A percentile compares a stretch with the other conserved stretches of the same genome.
These are phyloP conservation scores for Paxillus ammoniavirescens DNA, from an alignment of 768 basidiomycete genomes.

Conservation along the genomic window DNA sequence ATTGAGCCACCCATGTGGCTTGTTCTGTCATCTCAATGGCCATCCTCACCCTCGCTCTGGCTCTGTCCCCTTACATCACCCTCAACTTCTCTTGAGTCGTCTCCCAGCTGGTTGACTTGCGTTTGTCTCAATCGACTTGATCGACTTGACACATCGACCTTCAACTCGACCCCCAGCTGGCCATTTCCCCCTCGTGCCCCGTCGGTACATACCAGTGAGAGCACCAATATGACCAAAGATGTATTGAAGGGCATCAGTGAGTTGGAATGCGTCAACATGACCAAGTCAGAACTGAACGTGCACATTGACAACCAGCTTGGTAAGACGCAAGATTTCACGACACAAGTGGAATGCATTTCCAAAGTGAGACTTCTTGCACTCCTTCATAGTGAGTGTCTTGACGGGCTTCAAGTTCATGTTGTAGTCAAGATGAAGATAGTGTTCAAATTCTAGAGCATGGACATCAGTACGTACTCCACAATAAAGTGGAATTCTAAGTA, in stretches of 20 bases:
- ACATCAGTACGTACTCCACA: conserved; percentile 1
- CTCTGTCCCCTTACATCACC: no score
- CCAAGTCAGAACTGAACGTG: conserved; percentile 98
- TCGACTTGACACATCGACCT: no score
- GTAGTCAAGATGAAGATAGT: conserved; percentile 94
- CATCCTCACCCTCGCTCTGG: no score
- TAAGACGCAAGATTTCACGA: conserved; percentile 95
- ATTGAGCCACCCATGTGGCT: no score
- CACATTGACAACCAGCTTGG: conserved; percentile 97
- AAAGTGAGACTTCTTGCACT: conserved; percentile 99
- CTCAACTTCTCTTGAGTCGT: no score
- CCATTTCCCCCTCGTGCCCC: no score
- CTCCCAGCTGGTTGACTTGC: no score
- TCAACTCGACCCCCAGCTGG: no score
- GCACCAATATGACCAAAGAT: conserved; percentile 98
- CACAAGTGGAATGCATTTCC: conserved; percentile 99
- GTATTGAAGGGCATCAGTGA: conserved; percentile 97
- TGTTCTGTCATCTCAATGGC: no score
- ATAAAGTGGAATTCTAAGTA: conserved; percentile 21
- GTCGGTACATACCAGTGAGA: conserved; percentile 99
- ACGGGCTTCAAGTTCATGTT: conserved; percentile 99
- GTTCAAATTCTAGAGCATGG: conserved; percentile 66
- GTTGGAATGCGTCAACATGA: conserved; percentile 98
- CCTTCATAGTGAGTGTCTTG: conserved; percentile 97
- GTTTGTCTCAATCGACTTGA: no score